These are phyloP conservation scores for Alternaria triticimaculans DNA, from an alignment of 2,329 filamentous ascomycete genomes.

Conservation along the genomic window DNA sequence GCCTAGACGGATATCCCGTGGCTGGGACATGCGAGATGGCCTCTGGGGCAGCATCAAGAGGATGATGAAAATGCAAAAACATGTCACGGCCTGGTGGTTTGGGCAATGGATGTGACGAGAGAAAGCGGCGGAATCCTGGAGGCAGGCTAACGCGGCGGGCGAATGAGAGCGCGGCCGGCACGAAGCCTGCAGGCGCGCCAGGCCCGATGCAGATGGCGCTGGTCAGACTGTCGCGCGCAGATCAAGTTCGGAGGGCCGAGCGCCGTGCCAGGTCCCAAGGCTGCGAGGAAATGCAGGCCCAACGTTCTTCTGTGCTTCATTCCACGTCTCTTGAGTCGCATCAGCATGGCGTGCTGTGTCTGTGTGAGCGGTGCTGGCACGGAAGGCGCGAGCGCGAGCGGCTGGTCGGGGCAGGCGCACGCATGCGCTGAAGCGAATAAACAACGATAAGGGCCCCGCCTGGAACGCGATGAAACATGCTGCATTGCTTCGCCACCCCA, in stretches of 20 bases:
- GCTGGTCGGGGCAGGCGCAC: background rate
- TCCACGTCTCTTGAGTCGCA: background rate
- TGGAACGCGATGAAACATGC: constrained; percentile 9
- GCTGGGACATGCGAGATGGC: background rate
- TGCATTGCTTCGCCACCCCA: constrained; percentile 10
- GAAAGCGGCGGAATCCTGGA: constrained; percentile 8
- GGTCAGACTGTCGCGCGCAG: constrained; percentile 19
- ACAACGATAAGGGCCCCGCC: constrained; percentile 6
- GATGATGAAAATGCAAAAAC: constrained; percentile 2
- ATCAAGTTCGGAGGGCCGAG: constrained; percentile 28
- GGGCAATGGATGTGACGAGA: constrained; percentile 15
- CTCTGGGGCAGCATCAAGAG: background rate
- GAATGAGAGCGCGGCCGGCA: constrained; percentile 4
- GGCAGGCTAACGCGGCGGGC: background rate
- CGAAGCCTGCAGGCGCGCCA: constrained; percentile 5
- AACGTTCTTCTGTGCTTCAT: background rate
- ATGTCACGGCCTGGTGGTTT: constrained; percentile 7
- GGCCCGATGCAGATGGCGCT: background rate
- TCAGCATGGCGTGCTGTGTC: background rate
- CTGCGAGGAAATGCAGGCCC: background rate
- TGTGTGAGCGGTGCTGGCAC: background rate
- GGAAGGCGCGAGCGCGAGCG: background rate
- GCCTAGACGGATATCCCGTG: background rate
- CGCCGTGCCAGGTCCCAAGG: background rate
- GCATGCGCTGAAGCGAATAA: background rate